Percentiles rank a stretch among this genome's conserved stretches.
Conservation (phyloP, 176 grass and related monocot genomes). For the Puya raimondii region DNA sequence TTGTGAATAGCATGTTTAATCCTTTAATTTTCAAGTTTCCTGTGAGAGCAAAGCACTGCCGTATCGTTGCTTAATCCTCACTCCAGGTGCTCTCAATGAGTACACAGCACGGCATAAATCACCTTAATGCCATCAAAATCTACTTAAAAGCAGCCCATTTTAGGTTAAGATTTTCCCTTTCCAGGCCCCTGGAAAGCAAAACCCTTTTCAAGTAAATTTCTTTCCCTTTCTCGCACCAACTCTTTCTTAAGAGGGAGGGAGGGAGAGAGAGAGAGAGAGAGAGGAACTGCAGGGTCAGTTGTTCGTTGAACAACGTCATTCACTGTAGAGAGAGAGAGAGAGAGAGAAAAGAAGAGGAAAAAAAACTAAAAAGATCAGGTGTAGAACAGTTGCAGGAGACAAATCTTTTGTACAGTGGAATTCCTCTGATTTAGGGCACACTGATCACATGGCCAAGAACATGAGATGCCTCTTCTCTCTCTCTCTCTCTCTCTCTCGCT, state of each 20-base stretch:
- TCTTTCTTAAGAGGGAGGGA: slow-evolving; percentile 7
- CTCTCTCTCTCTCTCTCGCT: neutral
- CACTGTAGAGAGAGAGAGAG: slow-evolving; percentile 21
- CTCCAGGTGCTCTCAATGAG: too few relatives aligned
- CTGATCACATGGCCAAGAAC: neutral
- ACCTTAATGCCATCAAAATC: too few relatives aligned
- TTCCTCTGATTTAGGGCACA: neutral
- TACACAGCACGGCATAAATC: too few relatives aligned
- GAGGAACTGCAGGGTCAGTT: slow-evolving; percentile 5
- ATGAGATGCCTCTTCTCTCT: neutral
- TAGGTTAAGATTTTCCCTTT: too few relatives aligned
- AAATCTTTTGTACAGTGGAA: neutral
- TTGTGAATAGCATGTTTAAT: too few relatives aligned
- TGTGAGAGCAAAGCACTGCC: too few relatives aligned
- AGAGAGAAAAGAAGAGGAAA: neutral
- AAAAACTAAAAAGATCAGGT: slow-evolving; percentile 10
- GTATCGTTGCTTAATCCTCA: too few relatives aligned
- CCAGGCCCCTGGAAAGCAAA: neutral
- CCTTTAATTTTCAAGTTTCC: too few relatives aligned
- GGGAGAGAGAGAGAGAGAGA: slow-evolving; percentile 15
- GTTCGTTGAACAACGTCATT: slow-evolving; percentile 29
- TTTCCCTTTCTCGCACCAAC: too few relatives aligned
- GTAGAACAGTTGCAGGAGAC: slow-evolving; percentile 15
- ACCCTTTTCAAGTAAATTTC: too few relatives aligned
- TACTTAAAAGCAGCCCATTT: too few relatives aligned